Evolutionary conservation across 176 grass and related monocot species (phyloP).

Genomic region (Carex littledalei): DNA sequence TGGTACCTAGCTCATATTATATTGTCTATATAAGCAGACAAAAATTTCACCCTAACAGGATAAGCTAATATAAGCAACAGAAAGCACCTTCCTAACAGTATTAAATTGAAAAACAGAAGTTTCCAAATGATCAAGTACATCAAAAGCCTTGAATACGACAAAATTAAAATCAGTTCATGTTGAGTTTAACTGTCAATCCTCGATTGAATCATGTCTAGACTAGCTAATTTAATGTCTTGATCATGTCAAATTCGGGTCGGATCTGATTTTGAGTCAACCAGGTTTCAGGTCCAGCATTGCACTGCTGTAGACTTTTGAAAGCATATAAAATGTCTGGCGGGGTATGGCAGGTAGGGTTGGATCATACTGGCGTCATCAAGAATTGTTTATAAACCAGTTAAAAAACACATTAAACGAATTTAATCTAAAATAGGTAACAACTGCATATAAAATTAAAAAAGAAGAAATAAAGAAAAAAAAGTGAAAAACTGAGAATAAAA

Average conservation of each 20-base stretch:
- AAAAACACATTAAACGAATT: background rate
- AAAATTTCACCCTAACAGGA: too few relatives aligned
- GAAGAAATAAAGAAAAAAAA: background rate
- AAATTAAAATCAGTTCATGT: too few relatives aligned
- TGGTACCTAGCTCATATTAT: too few relatives aligned
- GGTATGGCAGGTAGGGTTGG: background rate
- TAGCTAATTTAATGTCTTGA: background rate
- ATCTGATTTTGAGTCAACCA: background rate
- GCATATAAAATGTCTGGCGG: background rate
- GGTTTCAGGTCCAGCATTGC: background rate
- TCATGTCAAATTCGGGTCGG: background rate
- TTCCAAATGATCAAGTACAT: too few relatives aligned
- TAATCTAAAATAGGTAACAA: constrained; percentile 1
- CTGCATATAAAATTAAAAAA: background rate
- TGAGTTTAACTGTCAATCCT: too few relatives aligned
- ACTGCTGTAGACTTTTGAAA: background rate
- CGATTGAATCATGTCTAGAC: background rate
- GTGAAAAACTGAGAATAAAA: background rate
- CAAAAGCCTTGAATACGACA: too few relatives aligned
- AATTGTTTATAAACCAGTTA: background rate
- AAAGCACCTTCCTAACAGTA: too few relatives aligned
- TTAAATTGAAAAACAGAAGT: too few relatives aligned
- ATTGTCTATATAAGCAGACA: too few relatives aligned
- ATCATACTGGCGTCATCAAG: background rate
- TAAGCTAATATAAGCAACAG: too few relatives aligned